Evolutionary conservation across 306 rosid species (phyloP).

Genomic region (Cucumis cinereus): DNA sequence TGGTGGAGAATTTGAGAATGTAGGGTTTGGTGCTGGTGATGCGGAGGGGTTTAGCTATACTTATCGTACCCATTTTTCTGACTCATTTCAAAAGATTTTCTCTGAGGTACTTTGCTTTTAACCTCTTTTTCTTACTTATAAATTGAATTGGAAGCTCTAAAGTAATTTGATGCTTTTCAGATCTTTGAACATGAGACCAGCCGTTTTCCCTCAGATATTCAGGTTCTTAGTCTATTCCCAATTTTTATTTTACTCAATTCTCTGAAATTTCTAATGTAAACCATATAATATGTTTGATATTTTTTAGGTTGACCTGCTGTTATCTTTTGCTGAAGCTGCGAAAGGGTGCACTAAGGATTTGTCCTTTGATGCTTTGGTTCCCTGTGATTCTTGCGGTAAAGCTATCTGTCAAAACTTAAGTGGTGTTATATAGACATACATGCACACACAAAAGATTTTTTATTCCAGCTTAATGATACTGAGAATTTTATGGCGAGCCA

Average conservation of each 20-base stretch:
- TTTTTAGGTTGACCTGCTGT: constrained; percentile 51
- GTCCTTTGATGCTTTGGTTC: constrained; percentile 62
- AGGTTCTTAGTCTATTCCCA: constrained; percentile 29
- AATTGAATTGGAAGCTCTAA: neutral
- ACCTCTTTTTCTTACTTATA: neutral
- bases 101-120: constrained; percentile 51
- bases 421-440: neutral
- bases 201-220: constrained; percentile 52
- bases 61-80: constrained; percentile 56
- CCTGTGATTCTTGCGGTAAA: constrained; percentile 76
- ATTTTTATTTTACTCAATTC: neutral
- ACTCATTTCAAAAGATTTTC: constrained; percentile 77
- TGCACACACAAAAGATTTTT: neutral
- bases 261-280: neutral
- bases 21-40: constrained; percentile 24
- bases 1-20: constrained; percentile 30
- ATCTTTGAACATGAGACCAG: constrained; percentile 63
- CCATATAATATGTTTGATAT: constrained; percentile 11
- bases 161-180: constrained; percentile 32
- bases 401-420: neutral
- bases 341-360: constrained; percentile 69
- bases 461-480: neutral
- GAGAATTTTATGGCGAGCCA: neutral
- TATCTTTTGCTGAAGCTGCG: constrained; percentile 73
- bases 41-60: constrained; percentile 20